Percentiles rank a stretch among this genome's conserved stretches.
Evolutionary conservation across 768 basidiomycete genomes (phyloP).

Genomic region (Suillus ampliporus): DNA sequence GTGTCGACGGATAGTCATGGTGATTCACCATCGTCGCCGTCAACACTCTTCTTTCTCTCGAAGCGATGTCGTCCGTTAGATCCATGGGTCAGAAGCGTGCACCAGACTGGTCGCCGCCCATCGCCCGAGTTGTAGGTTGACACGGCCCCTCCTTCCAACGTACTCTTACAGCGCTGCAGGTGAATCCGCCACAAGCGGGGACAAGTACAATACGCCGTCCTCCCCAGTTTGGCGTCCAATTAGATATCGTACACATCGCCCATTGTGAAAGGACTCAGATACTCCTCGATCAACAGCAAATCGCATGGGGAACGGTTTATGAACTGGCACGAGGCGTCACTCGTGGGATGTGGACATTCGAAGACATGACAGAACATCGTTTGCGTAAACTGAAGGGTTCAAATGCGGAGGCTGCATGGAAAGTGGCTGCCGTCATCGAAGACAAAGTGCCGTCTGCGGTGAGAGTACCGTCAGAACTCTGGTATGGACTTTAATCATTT

Average conservation of each 20-base stretch:
- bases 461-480: slow-evolving; percentile 23
- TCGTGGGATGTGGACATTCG: slow-evolving; percentile 42
- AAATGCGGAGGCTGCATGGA: slow-evolving; percentile 36
- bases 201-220: neutral
- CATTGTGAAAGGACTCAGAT: slow-evolving; percentile 36
- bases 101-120: slow-evolving; percentile 3
- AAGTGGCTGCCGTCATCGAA: slow-evolving; percentile 33
- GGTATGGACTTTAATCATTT: slow-evolving; percentile 18
- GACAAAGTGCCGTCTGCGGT: slow-evolving; percentile 8
- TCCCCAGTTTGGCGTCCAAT: slow-evolving; percentile 7
- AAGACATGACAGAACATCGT: slow-evolving; percentile 34
- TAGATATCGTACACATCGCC: slow-evolving; percentile 30
- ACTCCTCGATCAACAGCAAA: slow-evolving; percentile 34
- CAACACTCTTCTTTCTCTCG: neutral
- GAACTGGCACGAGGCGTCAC: slow-evolving; percentile 53
- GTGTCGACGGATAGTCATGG: neutral
- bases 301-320: slow-evolving; percentile 51
- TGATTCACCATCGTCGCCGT: neutral
- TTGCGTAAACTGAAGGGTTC: slow-evolving; percentile 37
- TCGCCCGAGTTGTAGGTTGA: neutral
- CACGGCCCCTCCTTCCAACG: too few relatives aligned
- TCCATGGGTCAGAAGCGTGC: neutral
- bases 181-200: slow-evolving; percentile 1
- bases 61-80: slow-evolving; percentile 1
- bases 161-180: neutral